Percentiles rank a stretch among this genome's conserved stretches.
phyloP scores from a whole-genome alignment of 1,284 basidiomycete genomes.

The Ustilago shanxiensis region DNA sequence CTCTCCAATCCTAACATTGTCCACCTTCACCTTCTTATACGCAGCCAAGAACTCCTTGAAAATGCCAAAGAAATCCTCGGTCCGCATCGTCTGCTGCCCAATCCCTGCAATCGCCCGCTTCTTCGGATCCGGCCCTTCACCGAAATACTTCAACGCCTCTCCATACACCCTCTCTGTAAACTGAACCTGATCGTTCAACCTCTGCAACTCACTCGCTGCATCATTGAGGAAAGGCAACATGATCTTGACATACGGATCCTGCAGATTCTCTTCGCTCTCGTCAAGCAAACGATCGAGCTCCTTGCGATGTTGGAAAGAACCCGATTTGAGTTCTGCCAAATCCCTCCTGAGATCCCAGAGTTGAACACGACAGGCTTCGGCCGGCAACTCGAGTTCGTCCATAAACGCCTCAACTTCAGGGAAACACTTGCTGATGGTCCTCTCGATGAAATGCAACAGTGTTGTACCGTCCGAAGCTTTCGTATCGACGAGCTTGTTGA shows the following conservation, averaged over 20 bases:
- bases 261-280: constrained; percentile 63
- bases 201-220: constrained; percentile 53
- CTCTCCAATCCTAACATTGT: constrained; percentile 65
- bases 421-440: constrained; percentile 88
- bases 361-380: constrained; percentile 85
- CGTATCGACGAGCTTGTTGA: constrained; percentile 98
- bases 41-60: constrained; percentile 68
- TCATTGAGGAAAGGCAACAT: constrained; percentile 69
- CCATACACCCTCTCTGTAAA: constrained; percentile 65
- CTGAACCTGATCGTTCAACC: constrained; percentile 66
- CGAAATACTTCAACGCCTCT: constrained; percentile 68
- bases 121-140: constrained; percentile 67
- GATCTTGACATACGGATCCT: constrained; percentile 68
- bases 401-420: constrained; percentile 88
- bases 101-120: constrained; percentile 61
- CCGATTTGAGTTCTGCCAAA: constrained; percentile 69
- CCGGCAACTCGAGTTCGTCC: constrained; percentile 87
- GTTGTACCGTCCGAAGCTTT: constrained; percentile 89
- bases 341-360: constrained; percentile 67
- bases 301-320: constrained; percentile 65
- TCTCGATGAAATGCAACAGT: constrained; percentile 92
- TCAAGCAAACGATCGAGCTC: constrained; percentile 67
- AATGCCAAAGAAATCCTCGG: constrained; percentile 70
- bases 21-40: constrained; percentile 67
- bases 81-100: constrained; percentile 63